Conservation (phyloP, 305 asterid species). For the Ajuga reptans region DNA sequence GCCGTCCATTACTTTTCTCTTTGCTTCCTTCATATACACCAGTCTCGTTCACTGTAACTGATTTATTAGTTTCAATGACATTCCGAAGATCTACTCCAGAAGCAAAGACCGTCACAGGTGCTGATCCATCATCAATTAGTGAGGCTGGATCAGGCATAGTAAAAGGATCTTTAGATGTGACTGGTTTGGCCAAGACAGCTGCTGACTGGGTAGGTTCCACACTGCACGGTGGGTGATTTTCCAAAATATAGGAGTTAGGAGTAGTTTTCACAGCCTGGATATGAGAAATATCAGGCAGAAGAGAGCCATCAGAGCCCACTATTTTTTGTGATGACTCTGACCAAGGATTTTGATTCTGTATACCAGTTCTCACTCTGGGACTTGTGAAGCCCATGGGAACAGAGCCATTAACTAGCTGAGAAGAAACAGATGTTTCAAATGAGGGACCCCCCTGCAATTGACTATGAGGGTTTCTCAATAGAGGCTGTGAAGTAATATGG, state of each 20-base stretch:
- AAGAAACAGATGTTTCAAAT: constrained; percentile 45
- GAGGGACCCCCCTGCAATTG: constrained; percentile 52
- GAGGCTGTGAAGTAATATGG: constrained; percentile 46
- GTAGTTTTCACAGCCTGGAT: constrained; percentile 33
- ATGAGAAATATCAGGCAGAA: constrained; percentile 42
- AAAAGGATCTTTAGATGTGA: constrained; percentile 24
- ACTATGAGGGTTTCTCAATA: constrained; percentile 67
- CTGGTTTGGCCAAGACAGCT: constrained; percentile 26
- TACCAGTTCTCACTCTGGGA: constrained; percentile 46
- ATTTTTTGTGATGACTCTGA: constrained; percentile 51
- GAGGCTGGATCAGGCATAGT: constrained; percentile 30
- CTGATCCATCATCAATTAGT: constrained; percentile 29
- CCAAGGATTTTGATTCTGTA: constrained; percentile 57
- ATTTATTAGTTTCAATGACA: constrained; percentile 26
- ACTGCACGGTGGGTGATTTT: constrained; percentile 30
- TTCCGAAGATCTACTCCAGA: constrained; percentile 27
- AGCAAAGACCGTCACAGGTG: constrained; percentile 17
- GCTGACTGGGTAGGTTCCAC: constrained; percentile 33
- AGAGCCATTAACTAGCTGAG: constrained; percentile 56
- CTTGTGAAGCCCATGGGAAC: constrained; percentile 45
- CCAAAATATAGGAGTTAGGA: constrained; percentile 36
- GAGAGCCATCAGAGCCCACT: constrained; percentile 45
- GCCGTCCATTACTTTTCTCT: constrained; percentile 24
- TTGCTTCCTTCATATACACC: constrained; percentile 27
- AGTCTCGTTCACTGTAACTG: constrained; percentile 19